These are phyloP conservation scores for Gossypium thurberi DNA, from an alignment of 345 rosid species.

Conservation along the genomic window DNA sequence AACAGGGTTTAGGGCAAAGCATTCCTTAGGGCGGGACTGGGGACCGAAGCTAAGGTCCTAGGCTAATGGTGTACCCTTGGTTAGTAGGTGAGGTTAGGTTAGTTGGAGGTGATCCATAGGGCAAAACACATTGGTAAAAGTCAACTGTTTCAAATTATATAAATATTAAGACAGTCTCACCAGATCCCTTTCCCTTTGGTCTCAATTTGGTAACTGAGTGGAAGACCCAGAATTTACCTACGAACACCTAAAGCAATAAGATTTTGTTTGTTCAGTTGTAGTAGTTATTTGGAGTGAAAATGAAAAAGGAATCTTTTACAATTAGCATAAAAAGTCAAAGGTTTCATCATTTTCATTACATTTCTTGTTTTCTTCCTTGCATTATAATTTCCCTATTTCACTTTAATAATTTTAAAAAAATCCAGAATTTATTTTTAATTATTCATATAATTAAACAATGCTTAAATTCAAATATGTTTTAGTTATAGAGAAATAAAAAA, in stretches of 20 bases:
- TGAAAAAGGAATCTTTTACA: neutral
- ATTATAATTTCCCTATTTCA: too few species aligned
- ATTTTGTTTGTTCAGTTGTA: neutral
- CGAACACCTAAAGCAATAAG: neutral
- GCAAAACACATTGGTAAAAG: neutral
- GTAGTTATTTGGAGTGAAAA: neutral
- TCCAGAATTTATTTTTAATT: too few species aligned
- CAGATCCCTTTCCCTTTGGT: neutral
- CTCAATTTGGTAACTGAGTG: neutral
- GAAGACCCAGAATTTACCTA: neutral
- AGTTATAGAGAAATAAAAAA: too few species aligned
- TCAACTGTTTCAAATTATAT: neutral
- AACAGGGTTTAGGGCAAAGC: too few species aligned
- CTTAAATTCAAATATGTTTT: too few species aligned
- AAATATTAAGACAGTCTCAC: slow-evolving; percentile 9
- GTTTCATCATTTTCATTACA: neutral
- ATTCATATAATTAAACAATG: too few species aligned
- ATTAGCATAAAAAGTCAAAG: neutral
- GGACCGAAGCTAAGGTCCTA: neutral
- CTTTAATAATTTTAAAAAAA: too few species aligned
- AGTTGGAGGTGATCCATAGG: neutral
- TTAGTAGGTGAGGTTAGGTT: neutral
- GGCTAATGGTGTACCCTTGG: neutral
- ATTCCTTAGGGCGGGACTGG: neutral
- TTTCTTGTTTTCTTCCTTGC: too few species aligned